Base-by-base conservation (phyloP, 2,329 filamentous ascomycete genomes). In the Simplicillium aogashimaense region DNA sequence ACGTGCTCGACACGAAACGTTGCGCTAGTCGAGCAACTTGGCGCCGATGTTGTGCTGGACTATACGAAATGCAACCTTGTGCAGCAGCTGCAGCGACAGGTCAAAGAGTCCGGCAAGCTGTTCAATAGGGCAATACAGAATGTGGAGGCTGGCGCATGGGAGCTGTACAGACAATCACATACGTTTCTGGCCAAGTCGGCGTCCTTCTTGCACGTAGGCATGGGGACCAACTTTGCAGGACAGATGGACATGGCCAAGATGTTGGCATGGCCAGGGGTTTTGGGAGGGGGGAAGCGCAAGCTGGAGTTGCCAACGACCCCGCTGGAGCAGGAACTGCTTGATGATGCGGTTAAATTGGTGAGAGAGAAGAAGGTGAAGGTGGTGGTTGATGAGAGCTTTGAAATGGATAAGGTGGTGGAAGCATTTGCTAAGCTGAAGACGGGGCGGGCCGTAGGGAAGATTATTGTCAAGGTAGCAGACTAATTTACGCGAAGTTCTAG, bases 41-140 rank as follows among this genome's bases (percentile, higher is more conserved):
- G 81, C 2, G 81, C 80, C 4, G 79, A 84, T 47, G 72, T 78
- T 38, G 70, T 81, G 31, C 65, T 82, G 38, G 76, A 83, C 52
- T 83, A 83, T 54, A 72, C 67, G 35, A 61, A 59, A 0, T 53
- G 56, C 17, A 59, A 79, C 49, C 57, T 81, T 1, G 48, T 72
- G 2, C 56, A 60, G 7, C 53, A 57, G 5, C 58, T 83, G 1
- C 64, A 63, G 44, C 54, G 61, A 2, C 64, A 63, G 5, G 20
- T 25, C 20, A 25, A 25, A 25, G 20, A 25, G 20, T 25, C 20
- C 6, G 20, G 20, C 5, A 9, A 5, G 20, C 20, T 25, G 20
- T 25, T 25, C 9, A 9, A 25, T 25, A 25, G 20, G 20, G 20
- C 20, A 9, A 25, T 25, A 6, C 20, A 25, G 20, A 6, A 6